phyloP scores from a whole-genome alignment of 2,329 filamentous ascomycete species.

The Fusarium mangiferae region DNA sequence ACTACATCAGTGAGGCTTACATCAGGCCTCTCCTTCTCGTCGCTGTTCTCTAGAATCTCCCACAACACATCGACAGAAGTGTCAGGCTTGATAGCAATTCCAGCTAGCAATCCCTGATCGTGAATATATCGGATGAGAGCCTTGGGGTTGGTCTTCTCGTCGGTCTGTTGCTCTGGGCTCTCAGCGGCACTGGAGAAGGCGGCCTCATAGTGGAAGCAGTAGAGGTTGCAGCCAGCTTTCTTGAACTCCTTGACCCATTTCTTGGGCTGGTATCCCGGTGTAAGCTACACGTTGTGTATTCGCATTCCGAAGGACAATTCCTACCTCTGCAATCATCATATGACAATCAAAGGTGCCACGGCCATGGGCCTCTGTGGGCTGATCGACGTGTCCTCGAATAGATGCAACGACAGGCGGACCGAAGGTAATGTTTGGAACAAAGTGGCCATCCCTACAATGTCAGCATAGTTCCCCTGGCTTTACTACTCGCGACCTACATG shows the following conservation, averaged over 20 bases:
- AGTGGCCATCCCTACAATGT: conserved; percentile 87
- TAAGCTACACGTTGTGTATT: conserved; percentile 16
- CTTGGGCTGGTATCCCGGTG: conserved; percentile 73
- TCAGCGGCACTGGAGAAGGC: conserved; percentile 89
- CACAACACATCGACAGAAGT: conserved; percentile 92
- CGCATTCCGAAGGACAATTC: conserved; percentile 21
- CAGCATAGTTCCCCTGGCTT: background rate
- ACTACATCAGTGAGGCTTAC: conserved; percentile 64
- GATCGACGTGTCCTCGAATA: conserved; percentile 86
- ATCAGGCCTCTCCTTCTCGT: conserved; percentile 84
- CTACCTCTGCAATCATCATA: conserved; percentile 99
- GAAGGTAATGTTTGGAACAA: conserved; percentile 98
- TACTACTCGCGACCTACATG: conserved; percentile 60
- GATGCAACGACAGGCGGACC: conserved; percentile 95
- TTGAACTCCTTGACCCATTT: conserved; percentile 98
- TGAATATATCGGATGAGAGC: conserved; percentile 93
- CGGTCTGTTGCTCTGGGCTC: conserved; percentile 74
- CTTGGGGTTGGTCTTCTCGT: conserved; percentile 80
- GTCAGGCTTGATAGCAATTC: conserved; percentile 94
- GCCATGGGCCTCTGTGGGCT: conserved; percentile 74
- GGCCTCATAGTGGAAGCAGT: conserved; percentile 99
- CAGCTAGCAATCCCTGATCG: conserved; percentile 85
- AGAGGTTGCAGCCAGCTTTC: conserved; percentile 94
- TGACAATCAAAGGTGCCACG: conserved; percentile 98
- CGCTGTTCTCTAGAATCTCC: conserved; percentile 81